Evolutionary conservation across 83 land plant species (phyloP).

Genomic region (Diphasiastrum complanatum): DNA sequence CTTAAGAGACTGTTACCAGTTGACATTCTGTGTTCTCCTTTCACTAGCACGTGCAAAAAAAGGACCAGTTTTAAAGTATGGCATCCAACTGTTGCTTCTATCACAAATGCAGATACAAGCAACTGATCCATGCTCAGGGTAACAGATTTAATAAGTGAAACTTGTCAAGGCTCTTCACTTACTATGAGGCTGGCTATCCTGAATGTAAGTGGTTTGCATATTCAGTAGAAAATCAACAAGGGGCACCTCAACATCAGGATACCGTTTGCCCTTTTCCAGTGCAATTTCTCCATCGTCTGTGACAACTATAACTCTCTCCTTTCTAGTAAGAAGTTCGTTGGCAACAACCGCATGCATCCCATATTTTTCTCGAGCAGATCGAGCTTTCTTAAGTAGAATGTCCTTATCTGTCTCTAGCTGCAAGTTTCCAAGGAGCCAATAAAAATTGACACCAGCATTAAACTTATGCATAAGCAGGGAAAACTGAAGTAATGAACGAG

Average conservation of each 20-base stretch:
- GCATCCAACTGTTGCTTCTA: no score
- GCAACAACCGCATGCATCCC: constrained; percentile 84
- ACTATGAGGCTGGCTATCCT: constrained; percentile 12
- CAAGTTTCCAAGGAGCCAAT: neutral
- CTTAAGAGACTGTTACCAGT: no score
- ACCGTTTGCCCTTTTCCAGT: constrained; percentile 35
- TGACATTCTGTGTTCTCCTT: no score
- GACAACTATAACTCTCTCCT: constrained; percentile 67
- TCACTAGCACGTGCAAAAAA: no score
- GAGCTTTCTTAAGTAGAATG: constrained; percentile 76
- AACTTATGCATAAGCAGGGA: neutral
- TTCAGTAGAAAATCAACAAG: constrained; percentile 51
- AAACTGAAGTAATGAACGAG: no score
- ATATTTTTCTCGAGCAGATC: constrained; percentile 54
- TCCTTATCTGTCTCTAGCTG: constrained; percentile 87
- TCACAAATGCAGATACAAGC: no score
- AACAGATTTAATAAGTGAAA: no score
- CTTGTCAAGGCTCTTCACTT: no score
- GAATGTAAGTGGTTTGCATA: constrained; percentile 44
- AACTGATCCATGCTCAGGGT: no score
- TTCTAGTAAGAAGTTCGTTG: constrained; percentile 70
- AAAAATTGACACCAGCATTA: neutral
- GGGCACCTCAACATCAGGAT: constrained; percentile 54
- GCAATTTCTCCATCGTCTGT: constrained; percentile 36
- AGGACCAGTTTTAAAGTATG: no score